These are phyloP conservation scores for Wickerhamiella brachini DNA, from an alignment of 805 yeast species.

Conservation along the genomic window DNA sequence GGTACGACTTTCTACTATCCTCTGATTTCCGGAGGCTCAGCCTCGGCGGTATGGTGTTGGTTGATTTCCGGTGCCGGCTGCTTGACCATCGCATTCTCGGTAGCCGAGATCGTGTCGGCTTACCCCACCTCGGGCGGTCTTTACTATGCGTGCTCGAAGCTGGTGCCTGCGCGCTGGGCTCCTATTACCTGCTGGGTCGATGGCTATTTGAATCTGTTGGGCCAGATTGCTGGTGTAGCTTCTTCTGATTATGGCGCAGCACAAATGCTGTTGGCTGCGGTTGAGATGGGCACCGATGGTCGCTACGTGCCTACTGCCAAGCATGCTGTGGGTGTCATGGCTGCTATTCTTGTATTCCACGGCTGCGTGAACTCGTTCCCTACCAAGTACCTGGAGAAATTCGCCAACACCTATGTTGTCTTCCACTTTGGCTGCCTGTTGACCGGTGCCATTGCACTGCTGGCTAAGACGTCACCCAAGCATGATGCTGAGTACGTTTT, in stretches of 20 bases:
- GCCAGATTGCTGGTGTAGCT: conserved; percentile 26
- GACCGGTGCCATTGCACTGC: conserved; percentile 38
- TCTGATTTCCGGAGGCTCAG: conserved; percentile 43
- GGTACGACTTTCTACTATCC: conserved; percentile 40
- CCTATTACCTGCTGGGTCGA: conserved; percentile 42
- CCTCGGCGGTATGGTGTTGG: conserved; percentile 55
- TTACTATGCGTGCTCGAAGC: conserved; percentile 37
- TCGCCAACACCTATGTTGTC: conserved; percentile 39
- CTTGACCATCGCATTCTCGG: conserved; percentile 40
- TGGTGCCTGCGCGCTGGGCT: conserved; percentile 27
- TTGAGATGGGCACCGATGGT: conserved; percentile 23
- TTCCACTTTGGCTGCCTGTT: conserved; percentile 36
- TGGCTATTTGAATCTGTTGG: conserved; percentile 35
- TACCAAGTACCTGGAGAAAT: conserved; percentile 35
- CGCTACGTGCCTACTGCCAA: conserved; percentile 21
- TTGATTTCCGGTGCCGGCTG: conserved; percentile 40
- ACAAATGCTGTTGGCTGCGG: conserved; percentile 23
- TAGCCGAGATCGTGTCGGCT: conserved; percentile 55
- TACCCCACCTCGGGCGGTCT: conserved; percentile 69
- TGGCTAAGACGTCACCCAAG: conserved; percentile 38
- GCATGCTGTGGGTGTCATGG: conserved; percentile 22
- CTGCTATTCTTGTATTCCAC: conserved; percentile 35
- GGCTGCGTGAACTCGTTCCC: conserved; percentile 39
- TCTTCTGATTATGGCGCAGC: conserved; percentile 26
- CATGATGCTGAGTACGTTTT: conserved; percentile 36